Conservation (phyloP, 2,329 filamentous ascomycete species). For the Hypomyces rosellus region DNA sequence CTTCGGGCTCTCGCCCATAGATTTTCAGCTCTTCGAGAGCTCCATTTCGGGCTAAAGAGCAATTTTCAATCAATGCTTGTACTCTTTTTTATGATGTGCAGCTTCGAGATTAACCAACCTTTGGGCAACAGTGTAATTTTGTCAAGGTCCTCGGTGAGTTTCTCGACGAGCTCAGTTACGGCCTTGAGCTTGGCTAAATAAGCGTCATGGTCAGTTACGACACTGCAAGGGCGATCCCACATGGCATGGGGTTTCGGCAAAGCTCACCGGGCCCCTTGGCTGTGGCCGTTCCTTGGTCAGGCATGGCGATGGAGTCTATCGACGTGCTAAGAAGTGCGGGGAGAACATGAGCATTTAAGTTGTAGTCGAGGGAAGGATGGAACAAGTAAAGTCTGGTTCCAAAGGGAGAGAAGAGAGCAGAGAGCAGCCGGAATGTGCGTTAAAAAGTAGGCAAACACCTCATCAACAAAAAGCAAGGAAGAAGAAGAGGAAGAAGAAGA, state of each 20-base stretch:
- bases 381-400: not conserved
- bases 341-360: not conserved
- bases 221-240: not conserved
- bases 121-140: slow-evolving; percentile 51
- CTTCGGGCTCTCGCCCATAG: slow-evolving; percentile 56
- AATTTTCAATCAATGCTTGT: not conserved
- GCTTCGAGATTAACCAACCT: slow-evolving; percentile 39
- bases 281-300: slow-evolving; percentile 21
- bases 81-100: slow-evolving; percentile 5
- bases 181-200: slow-evolving; percentile 58
- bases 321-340: not conserved
- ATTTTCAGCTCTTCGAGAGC: slow-evolving; percentile 63
- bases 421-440: no score
- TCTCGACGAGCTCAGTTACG: slow-evolving; percentile 57
- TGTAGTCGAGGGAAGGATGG: not conserved
- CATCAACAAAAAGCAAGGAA: no score
- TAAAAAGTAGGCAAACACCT: no score
- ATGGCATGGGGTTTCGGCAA: not conserved
- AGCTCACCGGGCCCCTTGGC: slow-evolving; percentile 38
- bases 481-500: no score
- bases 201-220: slow-evolving; percentile 13
- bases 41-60: slow-evolving; percentile 51
- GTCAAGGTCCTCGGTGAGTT: slow-evolving; percentile 56
- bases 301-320: slow-evolving; percentile 14
- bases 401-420: no score